Percentiles rank a stretch among this genome's conserved stretches.
Evolutionary conservation across 2,329 filamentous ascomycete species (phyloP).

Genomic region (Canariomyces notabilis): DNA sequence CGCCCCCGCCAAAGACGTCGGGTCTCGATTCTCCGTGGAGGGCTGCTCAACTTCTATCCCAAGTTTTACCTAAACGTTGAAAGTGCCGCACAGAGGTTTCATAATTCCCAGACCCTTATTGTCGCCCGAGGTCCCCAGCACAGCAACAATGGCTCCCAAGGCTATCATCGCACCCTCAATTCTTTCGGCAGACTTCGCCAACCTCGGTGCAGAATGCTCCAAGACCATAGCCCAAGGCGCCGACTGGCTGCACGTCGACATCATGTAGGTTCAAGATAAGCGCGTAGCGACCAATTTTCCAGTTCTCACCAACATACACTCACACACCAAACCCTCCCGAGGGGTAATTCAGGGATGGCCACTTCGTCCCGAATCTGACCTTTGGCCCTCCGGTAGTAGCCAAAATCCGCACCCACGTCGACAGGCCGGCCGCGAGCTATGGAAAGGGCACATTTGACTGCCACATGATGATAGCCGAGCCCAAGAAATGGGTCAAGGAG

Average conservation of each 20-base stretch:
- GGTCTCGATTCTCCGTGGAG: background rate
- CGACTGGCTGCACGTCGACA: slow-evolving; percentile 93
- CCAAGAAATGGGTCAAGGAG: slow-evolving; percentile 95
- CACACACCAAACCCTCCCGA: no score
- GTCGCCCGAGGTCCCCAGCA: background rate
- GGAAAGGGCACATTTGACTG: slow-evolving; percentile 95
- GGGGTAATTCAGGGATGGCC: slow-evolving; percentile 99
- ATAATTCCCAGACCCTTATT: background rate
- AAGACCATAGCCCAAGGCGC: slow-evolving; percentile 81
- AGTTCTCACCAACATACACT: background rate
- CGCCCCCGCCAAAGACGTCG: slow-evolving; percentile 13
- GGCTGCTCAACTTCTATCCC: slow-evolving; percentile 3
- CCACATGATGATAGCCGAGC: slow-evolving; percentile 99
- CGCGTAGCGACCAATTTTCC: background rate
- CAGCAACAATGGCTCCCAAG: slow-evolving; percentile 70
- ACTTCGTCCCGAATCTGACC: slow-evolving; percentile 98
- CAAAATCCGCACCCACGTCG: slow-evolving; percentile 84
- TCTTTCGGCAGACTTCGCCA: slow-evolving; percentile 90
- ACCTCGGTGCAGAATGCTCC: slow-evolving; percentile 79
- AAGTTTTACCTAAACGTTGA: background rate
- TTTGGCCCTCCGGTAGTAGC: slow-evolving; percentile 94
- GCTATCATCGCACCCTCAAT: slow-evolving; percentile 98
- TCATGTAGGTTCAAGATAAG: slow-evolving; percentile 52
- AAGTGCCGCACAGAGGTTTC: background rate
- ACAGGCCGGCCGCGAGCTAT: slow-evolving; percentile 60